phyloP scores from a whole-genome alignment of 164 flowering plant species.

The Platanus orientalis region DNA sequence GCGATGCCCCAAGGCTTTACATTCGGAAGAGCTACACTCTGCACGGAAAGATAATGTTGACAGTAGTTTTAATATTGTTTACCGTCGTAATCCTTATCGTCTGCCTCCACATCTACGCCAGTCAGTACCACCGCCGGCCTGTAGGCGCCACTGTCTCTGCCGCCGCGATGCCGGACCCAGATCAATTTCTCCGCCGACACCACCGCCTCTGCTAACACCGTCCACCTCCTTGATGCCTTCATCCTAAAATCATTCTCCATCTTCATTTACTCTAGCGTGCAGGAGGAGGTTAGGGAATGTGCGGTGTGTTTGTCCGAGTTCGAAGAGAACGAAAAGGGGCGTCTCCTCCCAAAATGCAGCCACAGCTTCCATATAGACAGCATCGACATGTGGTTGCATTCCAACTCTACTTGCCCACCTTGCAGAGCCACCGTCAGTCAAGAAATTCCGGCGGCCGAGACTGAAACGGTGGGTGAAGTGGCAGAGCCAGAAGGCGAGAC shows the following conservation, averaged over 20 bases:
- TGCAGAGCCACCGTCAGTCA: slow-evolving; percentile 46
- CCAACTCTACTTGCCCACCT: slow-evolving; percentile 55
- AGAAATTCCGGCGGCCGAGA: slow-evolving; percentile 2
- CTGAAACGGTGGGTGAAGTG: slow-evolving; percentile 3
- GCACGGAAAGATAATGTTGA: slow-evolving; percentile 48
- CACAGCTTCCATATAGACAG: slow-evolving; percentile 54
- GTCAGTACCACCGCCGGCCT: slow-evolving; percentile 30
- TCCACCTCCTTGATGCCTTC: not conserved
- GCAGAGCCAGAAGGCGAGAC: slow-evolving; percentile 9
- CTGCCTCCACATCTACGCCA: slow-evolving; percentile 37
- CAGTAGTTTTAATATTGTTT: slow-evolving; percentile 37
- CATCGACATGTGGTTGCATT: slow-evolving; percentile 60
- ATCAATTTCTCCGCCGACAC: slow-evolving; percentile 5
- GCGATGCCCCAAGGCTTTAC: no score
- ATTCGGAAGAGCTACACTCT: slow-evolving; percentile 30
- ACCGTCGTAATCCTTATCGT: slow-evolving; percentile 28
- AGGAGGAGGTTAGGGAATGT: no score
- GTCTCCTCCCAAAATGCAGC: slow-evolving; percentile 38
- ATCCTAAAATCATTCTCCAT: no score
- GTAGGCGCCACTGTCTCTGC: slow-evolving; percentile 11
- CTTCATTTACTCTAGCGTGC: no score
- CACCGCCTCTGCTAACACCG: not conserved
- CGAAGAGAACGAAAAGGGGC: no score
- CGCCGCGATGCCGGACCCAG: not conserved
- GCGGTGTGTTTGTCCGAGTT: no score